Evolutionary conservation across 305 asterid genomes (phyloP), one percentile per base, ranked within the genome.

Genomic region (Euphrasia arctica): DNA sequence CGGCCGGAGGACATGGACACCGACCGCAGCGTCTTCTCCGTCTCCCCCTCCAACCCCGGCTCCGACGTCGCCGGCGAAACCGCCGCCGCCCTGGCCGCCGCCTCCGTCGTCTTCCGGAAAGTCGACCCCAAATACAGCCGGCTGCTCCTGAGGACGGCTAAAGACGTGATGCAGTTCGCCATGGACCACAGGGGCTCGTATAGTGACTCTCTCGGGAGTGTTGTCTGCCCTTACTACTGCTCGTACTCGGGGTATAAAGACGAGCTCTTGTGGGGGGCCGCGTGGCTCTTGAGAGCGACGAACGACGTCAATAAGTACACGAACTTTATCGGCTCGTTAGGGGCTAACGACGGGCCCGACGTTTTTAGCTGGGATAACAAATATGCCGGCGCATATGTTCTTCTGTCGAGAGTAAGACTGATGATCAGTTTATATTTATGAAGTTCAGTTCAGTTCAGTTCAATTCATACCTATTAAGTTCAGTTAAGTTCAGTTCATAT

Each of bases 1-100:
- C 78, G 98, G 77, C 96, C 98, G 0, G 98, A 91, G 60, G 96
- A 91, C 34, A 91, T 91, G 95, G 98, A 89, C 82, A 82, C 97
- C 0, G 11, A 64, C 2, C 70, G 98, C 22, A 78, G 51, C 22
- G 91, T 84, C 1, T 92, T 79, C 59, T 87, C 70, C 0, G 93
- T 92, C 9, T 84, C 96, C 0, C 58, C 83, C 0, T 29, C 12
- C 58, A 87, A 84, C 52, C 98, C 97, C 0, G 98, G 98, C 3
- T 87, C 98, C 0, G 98, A 92, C 50, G 96, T 92, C 1, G 97
- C 97, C 0, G 98, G 78, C 2, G 98, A 92, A 71, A 92, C 94
- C 0, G 97, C 98, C 0, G 97, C 98, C 0, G 97, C 98, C 4
- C 67, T 92, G 59, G 98, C 98, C 0, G 85, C 98, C 0, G 97